Base-by-base conservation (phyloP, 192 early-diverging fungal genomes). In the Podila epigama region DNA sequence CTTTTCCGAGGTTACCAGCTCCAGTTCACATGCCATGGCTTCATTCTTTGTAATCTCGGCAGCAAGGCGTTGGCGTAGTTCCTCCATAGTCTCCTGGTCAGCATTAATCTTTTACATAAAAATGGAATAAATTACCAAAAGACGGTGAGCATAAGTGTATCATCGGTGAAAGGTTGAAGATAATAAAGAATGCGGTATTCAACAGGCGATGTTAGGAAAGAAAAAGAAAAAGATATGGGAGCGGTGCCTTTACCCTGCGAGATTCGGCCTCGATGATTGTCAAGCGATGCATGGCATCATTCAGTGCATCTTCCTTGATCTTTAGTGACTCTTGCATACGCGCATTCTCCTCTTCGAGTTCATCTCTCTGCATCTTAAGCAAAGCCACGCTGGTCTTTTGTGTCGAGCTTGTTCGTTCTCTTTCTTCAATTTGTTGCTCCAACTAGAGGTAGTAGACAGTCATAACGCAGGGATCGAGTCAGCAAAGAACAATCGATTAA, bases 321-420 rank as follows among this genome's bases (percentile, higher is more conserved):
- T 36, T 48, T 25, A 63, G 9, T 1, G 51, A 60, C 22, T 75
- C 72, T 48, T 48, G 39, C 54, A 75, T 55, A 22, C 52, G 72
- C 11, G 40, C 28, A 29, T 75, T 75, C n/a, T 75, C 72, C 11
- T 56, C 72, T 29, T 56, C 59, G 20, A 75, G 51, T 15, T 68
- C 72, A 15, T 75, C 72, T n/a, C 61, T 61, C 29, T 68, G 72
- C 20, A 51, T 68, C 59, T 68, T 75, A 34, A 39, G 35, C 8
- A 60, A 28, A 20, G 60, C 72, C 15, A 65, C 72, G 3, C 7
- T 61, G 5, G 15, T 62, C 48, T 75, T 67, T 67, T 75, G 65
- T 12, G 72, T 63, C 1, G 65, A 68, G 48, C 55, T 75, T 50
- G 64, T 63, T 18, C 52, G 28, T 35, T 75, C 72, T 29, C 53